Evolutionary conservation across 2,329 filamentous ascomycete genomes (phyloP), one percentile per base, ranked within the genome.

Genomic region (Fusarium veterinarium): DNA sequence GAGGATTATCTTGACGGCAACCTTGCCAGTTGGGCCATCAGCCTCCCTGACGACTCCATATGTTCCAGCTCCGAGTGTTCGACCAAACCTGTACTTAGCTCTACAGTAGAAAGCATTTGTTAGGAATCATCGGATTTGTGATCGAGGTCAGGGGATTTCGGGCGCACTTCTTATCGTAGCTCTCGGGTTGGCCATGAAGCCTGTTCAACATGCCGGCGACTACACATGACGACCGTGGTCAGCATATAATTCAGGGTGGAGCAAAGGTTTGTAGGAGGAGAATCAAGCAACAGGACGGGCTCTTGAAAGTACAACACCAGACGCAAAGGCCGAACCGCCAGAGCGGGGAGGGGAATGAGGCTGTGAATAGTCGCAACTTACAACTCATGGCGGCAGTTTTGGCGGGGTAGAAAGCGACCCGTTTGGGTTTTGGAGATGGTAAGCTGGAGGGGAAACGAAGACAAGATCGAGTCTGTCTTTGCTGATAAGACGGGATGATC

Each of bases 11-110:
- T 99, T 99, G 83, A 99, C 90, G 44, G 96, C 96, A 69, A 97
- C 95, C 87, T 97, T 90, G 81, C 94, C 94, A 25, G 89, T 88
- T 45, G 92, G 90, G 76, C 93, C 90, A 70, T 98, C 95, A 68
- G 96, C 96, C 84, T 99, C 96, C 78, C 96, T 91, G 79, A 99
- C 96, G 79, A 99, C 97, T 80, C 96, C 96, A 87, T 99, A 99
- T 78, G 96, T 99, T 77, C 96, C 96, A 70, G 96, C 96, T 80
- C 96, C 96, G 66, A 99, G 90, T 30, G 95, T 98, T 81, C 92
- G 91, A 78, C 96, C 96, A 83, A 99, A 97, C 77, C 89, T 91
- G 84, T 99, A 99, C 82, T 92, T 93, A 72, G 93, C 87, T 83
- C 93, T 96, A 81, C 60, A 61, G 12, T 33, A 33, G 52, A 60